Conservation (phyloP, 306 rosid genomes). For the Rosa rugosa region DNA sequence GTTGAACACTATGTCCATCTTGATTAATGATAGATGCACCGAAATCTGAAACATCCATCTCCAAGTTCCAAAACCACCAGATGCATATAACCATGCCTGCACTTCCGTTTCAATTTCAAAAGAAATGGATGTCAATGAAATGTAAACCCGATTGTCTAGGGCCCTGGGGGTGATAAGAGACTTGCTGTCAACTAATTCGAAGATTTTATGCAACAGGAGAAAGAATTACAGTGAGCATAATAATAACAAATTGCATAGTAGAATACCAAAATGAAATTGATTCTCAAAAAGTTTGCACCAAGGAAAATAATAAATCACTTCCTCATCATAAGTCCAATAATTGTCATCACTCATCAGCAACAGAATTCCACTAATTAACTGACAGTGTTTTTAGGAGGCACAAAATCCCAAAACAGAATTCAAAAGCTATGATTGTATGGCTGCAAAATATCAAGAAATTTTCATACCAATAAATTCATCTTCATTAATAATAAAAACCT, state of each 20-base stretch:
- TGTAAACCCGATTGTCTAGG: neutral
- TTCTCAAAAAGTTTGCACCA: neutral
- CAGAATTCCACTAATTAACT: neutral
- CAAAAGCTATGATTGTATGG: neutral
- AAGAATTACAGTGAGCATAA: neutral
- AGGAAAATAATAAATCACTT: neutral
- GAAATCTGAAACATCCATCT: neutral
- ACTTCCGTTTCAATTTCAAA: neutral
- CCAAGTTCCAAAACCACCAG: neutral
- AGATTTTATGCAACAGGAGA: neutral
- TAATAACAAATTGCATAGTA: neutral
- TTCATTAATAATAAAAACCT: conserved; percentile 25
- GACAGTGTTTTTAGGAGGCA: conserved; percentile 21
- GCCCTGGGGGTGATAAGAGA: neutral
- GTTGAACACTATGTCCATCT: too few species aligned
- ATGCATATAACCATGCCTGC: neutral
- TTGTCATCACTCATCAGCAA: neutral
- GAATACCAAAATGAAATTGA: neutral
- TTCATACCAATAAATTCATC: conserved; percentile 26
- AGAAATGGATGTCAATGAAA: neutral
- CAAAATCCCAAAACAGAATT: conserved; percentile 26
- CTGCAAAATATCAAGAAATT: conserved; percentile 6
- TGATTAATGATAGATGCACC: neutral
- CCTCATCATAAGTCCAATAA: conserved; percentile 13
- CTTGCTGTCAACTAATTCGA: neutral